Percentiles rank a stretch among this genome's conserved stretches.
Evolutionary conservation across 805 yeast species (phyloP).

Genomic region (Lachancea kluyveri): DNA sequence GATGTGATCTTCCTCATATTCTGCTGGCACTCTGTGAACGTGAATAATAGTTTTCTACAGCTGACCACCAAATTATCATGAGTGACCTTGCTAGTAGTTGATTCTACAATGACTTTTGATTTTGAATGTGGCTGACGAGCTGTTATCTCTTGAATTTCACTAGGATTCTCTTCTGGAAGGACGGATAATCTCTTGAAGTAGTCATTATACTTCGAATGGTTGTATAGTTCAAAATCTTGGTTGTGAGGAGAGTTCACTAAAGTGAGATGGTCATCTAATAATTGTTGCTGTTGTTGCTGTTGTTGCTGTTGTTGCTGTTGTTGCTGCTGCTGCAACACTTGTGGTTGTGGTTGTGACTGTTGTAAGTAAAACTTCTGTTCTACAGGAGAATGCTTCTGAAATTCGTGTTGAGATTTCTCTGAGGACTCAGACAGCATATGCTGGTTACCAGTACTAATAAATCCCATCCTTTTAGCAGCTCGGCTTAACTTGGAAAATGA

Average conservation of each 20-base stretch:
- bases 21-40: conserved; percentile 60
- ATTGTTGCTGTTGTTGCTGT: no score
- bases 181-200: conserved; percentile 62
- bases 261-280: no score
- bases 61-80: conserved; percentile 30
- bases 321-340: conserved; percentile 7
- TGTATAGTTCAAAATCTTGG: conserved; percentile 22
- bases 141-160: conserved; percentile 13
- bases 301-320: no score
- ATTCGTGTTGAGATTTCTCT: no score
- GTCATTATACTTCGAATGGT: conserved; percentile 45
- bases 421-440: no score
- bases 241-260: conserved; percentile 1
- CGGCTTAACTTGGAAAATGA: conserved; percentile 34
- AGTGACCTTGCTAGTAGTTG: conserved; percentile 16
- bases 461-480: conserved; percentile 73
- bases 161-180: conserved; percentile 42
- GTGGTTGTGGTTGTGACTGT: no score
- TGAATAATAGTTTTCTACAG: conserved; percentile 55
- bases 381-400: no score
- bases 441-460: conserved; percentile 35
- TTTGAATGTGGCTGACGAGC: conserved; percentile 3
- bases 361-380: no score
- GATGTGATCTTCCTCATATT: conserved; percentile 51
- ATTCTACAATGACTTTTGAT: no score